Conservation (phyloP, 2,329 filamentous ascomycete genomes). For the Epichloe sp. region DNA sequence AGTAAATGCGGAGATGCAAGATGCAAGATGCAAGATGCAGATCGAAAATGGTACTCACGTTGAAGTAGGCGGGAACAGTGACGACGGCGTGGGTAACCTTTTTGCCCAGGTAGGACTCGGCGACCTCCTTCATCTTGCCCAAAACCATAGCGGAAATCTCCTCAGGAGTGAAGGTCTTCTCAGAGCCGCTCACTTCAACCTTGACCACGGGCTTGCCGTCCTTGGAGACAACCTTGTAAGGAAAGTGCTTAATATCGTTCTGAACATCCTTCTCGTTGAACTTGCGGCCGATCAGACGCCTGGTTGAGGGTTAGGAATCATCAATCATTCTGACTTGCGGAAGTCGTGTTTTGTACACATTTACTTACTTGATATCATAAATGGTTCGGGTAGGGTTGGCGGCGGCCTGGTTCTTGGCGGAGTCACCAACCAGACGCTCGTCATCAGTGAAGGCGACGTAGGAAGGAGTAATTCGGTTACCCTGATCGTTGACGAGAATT, state of each 20-base stretch:
- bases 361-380: constrained; percentile 69
- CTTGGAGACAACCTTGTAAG: constrained; percentile 86
- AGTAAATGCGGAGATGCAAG: neutral
- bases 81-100: constrained; percentile 81
- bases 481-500: constrained; percentile 92
- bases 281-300: constrained; percentile 77
- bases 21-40: no score
- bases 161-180: constrained; percentile 68
- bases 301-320: constrained; percentile 18
- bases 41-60: constrained; percentile 28
- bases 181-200: constrained; percentile 51
- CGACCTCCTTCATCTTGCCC: constrained; percentile 74
- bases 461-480: constrained; percentile 89
- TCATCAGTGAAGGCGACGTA: constrained; percentile 96
- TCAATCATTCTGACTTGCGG: neutral
- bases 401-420: constrained; percentile 90
- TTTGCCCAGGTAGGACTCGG: constrained; percentile 70
- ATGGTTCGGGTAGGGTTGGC: constrained; percentile 65
- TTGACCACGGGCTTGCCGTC: constrained; percentile 79
- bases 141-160: constrained; percentile 72
- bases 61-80: constrained; percentile 95
- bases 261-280: constrained; percentile 77
- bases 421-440: constrained; percentile 92
- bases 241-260: constrained; percentile 94
- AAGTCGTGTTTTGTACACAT: neutral